Base-by-base conservation (phyloP, 768 basidiomycete genomes). In the Amanita rubescens region DNA sequence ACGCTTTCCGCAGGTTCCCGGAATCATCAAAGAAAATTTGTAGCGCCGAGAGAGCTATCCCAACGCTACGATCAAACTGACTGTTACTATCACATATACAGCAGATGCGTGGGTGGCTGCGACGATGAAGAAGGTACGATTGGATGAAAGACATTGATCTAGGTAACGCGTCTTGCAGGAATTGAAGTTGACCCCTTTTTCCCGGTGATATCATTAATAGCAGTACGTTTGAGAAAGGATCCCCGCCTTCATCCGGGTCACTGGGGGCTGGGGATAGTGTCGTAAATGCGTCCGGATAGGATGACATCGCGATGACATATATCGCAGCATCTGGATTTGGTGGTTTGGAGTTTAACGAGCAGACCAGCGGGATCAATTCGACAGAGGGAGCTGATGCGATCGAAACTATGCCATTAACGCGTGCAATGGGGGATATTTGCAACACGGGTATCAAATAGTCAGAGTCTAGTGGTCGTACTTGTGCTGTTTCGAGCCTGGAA, bases 21-120 rank as follows among this genome's bases (percentile, higher is more conserved):
- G 70, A 63, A 6, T 81, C 75, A 27, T 76, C 73, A 60, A 90
- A 91, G 55, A 77, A 80, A 15, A 71, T 48, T 30, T 82, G 48
- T 54, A 54, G 48, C 3, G 27, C 27, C 3, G 27, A 30, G 27
- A 30, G 27, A 4, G 27, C 27, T 30, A 30, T 76, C 1, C 88
- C 87, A 2, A 86, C 75, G 50, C 81, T 77, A 3, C 72, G 62
- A 58, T 92, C 85, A 6, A 53, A 25, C n/a, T 33, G 42, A 15
- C 30, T 43, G 27, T 77, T 78, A 7, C 86, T 85, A 0, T 71
- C 72, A 82, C 67, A 57, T 80, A 81, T 0, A 84, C 62, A 59
- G 0, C 43, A 35, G 10, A 52, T 44, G 17, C 41, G 25, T 12
- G 24, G 20, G 3, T 10, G n/a, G n/a, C n/a, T n/a, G n/a, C 38